Evolutionary conservation across 1,139 yeast genomes (phyloP), one percentile per base, ranked within the genome.

Genomic region (Meyerozyma elateridarum): DNA sequence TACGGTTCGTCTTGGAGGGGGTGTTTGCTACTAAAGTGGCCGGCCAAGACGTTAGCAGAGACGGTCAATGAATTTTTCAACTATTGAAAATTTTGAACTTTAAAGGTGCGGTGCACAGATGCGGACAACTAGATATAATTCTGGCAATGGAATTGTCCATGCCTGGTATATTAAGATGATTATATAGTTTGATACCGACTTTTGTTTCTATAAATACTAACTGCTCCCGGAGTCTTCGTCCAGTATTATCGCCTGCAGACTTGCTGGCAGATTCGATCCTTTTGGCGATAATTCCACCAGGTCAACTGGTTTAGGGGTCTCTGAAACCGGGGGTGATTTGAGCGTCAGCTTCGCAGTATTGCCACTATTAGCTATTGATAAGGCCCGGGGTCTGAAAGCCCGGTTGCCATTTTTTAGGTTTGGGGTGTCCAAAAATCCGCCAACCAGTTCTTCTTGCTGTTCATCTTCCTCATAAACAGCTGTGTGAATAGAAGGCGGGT

Each of bases 1-100:
- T 48, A 67, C 73, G 73, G 69, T 48, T 59, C 56, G 59, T 57
- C 59, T 41, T 43, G 45, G 51, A 48, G 59, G 52, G 59, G 72
- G 56, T 64, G 36, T 61, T 47, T 42, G 64, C 52, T 49, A 52
- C 37, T 54, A 35, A 25, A 16, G 26, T 30, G 36, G 40, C 35
- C 31, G 31, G 39, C 35, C 42, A 36, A 33, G 31, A 40, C 37
- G 17, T 3, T 24, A 13, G 18, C 27, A 14, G 11, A 24, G 18
- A 18, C 9, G 19, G 29, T 25, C 37, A 37, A 36, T 13, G 31
- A 35, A 31, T 36, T 36, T 33, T 18, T 29, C 24, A 29, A 15
- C 13, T 24, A 15, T 24, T 24, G 27, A 18, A 6, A 11, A 8
- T 8, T 2, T 7, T 4, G 13, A 22, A 22, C 11, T 12, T 15